phyloP scores from a whole-genome alignment of 1,139 yeast species.

The Yamadazyma conglobata region DNA sequence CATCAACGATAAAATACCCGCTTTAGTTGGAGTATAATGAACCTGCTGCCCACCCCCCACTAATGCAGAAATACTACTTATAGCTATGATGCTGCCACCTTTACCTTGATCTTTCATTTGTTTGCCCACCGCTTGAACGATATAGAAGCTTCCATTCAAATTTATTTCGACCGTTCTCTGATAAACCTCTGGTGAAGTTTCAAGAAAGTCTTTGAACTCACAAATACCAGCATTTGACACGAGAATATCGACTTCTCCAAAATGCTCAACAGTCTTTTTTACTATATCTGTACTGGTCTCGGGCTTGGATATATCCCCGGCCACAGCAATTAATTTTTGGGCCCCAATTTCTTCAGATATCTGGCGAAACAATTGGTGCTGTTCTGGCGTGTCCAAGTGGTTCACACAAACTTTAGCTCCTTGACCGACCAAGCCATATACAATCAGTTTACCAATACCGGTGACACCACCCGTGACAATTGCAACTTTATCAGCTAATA shows the following conservation, averaged over 20 bases:
- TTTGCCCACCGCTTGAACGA: slow-evolving; percentile 44
- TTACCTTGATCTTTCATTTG: slow-evolving; percentile 43
- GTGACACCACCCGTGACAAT: slow-evolving; percentile 29
- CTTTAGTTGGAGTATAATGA: slow-evolving; percentile 47
- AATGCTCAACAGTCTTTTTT: slow-evolving; percentile 26
- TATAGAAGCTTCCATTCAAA: slow-evolving; percentile 41
- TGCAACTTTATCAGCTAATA: slow-evolving; percentile 18
- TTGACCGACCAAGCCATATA: slow-evolving; percentile 19
- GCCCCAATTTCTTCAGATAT: slow-evolving; percentile 18
- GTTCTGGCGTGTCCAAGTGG: slow-evolving; percentile 20
- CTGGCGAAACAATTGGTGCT: slow-evolving; percentile 19
- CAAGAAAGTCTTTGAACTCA: slow-evolving; percentile 20
- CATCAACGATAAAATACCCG: slow-evolving; percentile 43
- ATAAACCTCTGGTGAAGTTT: slow-evolving; percentile 30
- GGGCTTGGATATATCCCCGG: slow-evolving; percentile 42
- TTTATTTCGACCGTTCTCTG: slow-evolving; percentile 31
- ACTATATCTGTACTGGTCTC: slow-evolving; percentile 33
- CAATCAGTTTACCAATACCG: slow-evolving; percentile 24
- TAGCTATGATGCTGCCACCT: slow-evolving; percentile 46
- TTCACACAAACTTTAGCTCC: slow-evolving; percentile 21
- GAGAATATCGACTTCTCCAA: slow-evolving; percentile 39
- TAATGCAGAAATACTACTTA: slow-evolving; percentile 37
- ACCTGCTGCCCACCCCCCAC: slow-evolving; percentile 39
- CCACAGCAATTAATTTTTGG: slow-evolving; percentile 26
- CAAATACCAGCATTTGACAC: slow-evolving; percentile 46